Base-by-base conservation (phyloP, 257 asterid genomes). In the Capsicum chinense region DNA sequence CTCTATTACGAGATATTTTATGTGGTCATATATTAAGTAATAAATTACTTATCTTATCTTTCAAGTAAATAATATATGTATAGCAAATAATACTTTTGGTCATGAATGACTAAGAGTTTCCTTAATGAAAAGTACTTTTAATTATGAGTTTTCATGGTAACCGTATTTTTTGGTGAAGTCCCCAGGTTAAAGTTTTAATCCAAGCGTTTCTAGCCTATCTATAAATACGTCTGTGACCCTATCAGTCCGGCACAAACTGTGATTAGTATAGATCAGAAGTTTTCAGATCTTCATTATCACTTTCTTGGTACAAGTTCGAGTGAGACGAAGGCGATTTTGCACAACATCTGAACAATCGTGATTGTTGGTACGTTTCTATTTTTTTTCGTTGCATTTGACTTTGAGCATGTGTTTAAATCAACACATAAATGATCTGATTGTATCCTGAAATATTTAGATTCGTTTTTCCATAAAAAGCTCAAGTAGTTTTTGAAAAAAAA, bases 171-270 rank as follows among this genome's bases (percentile, higher is more conserved):
- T 10, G 39, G 1, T 19, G 33, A 62, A 62, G 69, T 62, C 7
- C 69, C 1, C 10, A 62, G 39, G 69, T 21, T 62, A 62, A 10
- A 62, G 37, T 62, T 21, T 21, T 19, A 9, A 3, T 0, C 4
- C 9, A 50, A 9, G 0, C 9, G 13, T 50, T 9, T 0, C 12
- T 50, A 9, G 39, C 15, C 69, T 21, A 9, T 5, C 8, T 62
- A 10, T 10, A 62, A 62, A 62, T 10, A 12, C 4, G 15, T 62
- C 4, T 21, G 16, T 13, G 16, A 0, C 0, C 21, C 39, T 37
- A 21, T 62, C 1, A 19, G 1, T 62, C 0, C 15, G 4, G 0
- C 15, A 5, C 16, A 21, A 9, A 19, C 1, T 21, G 0, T 4
- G 39, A 0, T 10, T 10, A 3, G 4, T 7, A 9, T 21, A 4